phyloP scores from a whole-genome alignment of 225 moss, liverwort and hornwort species.

The Asterella californica region DNA sequence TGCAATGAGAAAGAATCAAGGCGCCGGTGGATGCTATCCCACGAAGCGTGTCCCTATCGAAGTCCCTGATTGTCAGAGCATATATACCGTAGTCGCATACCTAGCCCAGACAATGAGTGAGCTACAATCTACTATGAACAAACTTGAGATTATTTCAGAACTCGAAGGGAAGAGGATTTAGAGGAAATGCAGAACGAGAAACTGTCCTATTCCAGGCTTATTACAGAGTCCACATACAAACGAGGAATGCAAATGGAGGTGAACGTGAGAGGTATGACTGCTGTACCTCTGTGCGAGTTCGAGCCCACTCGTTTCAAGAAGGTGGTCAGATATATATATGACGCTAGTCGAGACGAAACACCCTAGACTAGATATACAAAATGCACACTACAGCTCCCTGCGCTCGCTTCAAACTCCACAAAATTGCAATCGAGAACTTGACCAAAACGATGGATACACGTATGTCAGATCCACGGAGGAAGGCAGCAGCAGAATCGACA shows the following conservation, averaged over 20 bases:
- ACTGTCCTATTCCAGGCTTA: not conserved
- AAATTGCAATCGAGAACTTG: not conserved
- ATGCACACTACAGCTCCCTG: not conserved
- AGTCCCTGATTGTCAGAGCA: no score
- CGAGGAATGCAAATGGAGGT: not conserved
- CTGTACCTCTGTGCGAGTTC: no score
- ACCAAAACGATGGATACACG: not conserved
- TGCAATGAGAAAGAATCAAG: no score
- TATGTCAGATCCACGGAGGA: not conserved
- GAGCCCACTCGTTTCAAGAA: not conserved
- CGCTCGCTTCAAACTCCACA: slow-evolving; percentile 1
- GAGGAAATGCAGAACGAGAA: not conserved
- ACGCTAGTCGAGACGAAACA: not conserved
- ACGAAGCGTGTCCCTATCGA: no score
- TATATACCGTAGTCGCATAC: no score
- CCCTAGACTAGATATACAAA: not conserved
- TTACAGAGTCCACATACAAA: not conserved
- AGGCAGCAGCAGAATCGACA: slow-evolving; percentile 2
- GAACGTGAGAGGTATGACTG: not conserved
- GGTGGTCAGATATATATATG: not conserved
- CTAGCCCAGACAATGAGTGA: no score
- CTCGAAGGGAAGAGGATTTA: no score
- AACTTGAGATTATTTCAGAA: no score
- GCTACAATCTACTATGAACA: no score
- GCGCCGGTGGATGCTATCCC: no score